phyloP scores from a whole-genome alignment of 371 early-diverging fungal species.

The Phascolomyces articulosus region DNA sequence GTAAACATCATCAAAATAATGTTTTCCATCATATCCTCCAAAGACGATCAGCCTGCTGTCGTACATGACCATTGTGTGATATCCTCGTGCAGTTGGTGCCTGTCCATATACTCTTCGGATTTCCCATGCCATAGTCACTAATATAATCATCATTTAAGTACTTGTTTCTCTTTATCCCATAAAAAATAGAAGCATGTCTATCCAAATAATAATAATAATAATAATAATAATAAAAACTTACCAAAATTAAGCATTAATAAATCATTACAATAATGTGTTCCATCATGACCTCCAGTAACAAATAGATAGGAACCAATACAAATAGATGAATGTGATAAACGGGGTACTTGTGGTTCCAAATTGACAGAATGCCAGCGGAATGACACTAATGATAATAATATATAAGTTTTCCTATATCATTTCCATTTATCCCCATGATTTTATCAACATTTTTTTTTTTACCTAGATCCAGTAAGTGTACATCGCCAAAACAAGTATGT shows the following conservation, averaged over 20 bases:
- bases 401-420: background rate
- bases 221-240: constrained; percentile 21
- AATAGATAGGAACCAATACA: constrained; percentile 87
- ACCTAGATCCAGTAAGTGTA: constrained; percentile 75
- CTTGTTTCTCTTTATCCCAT: too few species aligned
- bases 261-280: constrained; percentile 75
- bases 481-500: constrained; percentile 82
- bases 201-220: too few species aligned
- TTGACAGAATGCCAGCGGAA: constrained; percentile 58
- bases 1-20: constrained; percentile 79
- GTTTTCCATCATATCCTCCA: constrained; percentile 87
- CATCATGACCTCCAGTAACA: constrained; percentile 88
- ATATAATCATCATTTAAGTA: too few species aligned
- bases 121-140: constrained; percentile 83
- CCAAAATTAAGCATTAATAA: constrained; percentile 81
- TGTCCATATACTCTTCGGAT: constrained; percentile 72
- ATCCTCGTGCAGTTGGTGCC: constrained; percentile 79
- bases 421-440: too few species aligned
- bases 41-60: constrained; percentile 82
- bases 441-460: too few species aligned
- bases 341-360: constrained; percentile 61
- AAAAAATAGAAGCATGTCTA: too few species aligned
- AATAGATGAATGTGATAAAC: constrained; percentile 82
- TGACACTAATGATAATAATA: background rate
- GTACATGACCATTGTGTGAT: constrained; percentile 78